Evolutionary conservation across 495 filamentous ascomycete genomes (phyloP).

Genomic region (Daldinia childiae): DNA sequence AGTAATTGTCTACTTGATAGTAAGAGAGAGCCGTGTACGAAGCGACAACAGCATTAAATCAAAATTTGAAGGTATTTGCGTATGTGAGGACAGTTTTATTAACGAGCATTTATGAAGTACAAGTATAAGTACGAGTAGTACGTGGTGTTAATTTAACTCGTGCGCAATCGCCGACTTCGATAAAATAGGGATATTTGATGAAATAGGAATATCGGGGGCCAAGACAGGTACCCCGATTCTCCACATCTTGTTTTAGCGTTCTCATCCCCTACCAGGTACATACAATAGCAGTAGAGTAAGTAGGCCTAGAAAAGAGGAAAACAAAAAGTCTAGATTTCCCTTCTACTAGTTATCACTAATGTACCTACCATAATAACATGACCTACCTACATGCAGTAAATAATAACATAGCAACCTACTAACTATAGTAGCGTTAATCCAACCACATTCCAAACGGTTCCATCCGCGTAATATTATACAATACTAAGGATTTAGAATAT

Average conservation of each 20-base stretch:
- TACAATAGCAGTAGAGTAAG: no score
- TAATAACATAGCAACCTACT: no score
- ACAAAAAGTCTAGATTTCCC: conserved; percentile 6
- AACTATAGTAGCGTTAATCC: not conserved
- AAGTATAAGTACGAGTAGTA: not conserved
- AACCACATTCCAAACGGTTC: not conserved
- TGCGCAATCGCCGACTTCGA: conserved; percentile 12
- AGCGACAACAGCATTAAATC: not conserved
- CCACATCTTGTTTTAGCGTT: conserved; percentile 12
- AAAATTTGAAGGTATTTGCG: not conserved
- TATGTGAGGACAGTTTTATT: not conserved
- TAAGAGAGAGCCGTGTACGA: conserved; percentile 9
- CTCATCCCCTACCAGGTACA: no score
- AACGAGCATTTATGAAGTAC: not conserved
- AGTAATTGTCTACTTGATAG: conserved; percentile 26
- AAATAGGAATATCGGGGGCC: conserved; percentile 36
- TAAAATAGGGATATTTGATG: conserved; percentile 28
- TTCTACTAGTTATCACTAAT: no score
- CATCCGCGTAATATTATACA: not conserved
- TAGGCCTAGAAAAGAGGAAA: conserved; percentile 1
- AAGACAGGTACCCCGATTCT: conserved; percentile 20
- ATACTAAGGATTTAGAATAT: not conserved
- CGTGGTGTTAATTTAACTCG: conserved; percentile 27
- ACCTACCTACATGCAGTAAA: no score
- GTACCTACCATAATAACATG: no score